phyloP scores from a whole-genome alignment of 345 rosid genomes.

The Heritiera fomes region DNA sequence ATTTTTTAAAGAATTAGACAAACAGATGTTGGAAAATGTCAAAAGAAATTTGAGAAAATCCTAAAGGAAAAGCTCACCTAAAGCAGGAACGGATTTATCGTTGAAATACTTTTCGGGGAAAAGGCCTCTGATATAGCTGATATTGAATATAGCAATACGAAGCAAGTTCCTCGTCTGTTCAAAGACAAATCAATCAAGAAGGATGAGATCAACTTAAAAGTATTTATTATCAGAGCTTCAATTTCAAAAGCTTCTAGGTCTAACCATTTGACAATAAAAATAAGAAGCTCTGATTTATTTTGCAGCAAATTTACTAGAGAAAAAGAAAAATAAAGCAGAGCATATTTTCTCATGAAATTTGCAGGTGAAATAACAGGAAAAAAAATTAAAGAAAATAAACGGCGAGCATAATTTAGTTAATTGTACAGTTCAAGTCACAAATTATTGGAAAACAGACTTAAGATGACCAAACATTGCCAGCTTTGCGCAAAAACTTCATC shows the following conservation, averaged over 20 bases:
- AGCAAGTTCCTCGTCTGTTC: conserved; percentile 85
- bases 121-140: conserved; percentile 93
- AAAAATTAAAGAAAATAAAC: background rate
- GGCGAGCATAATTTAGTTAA: background rate
- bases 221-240: background rate
- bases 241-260: background rate
- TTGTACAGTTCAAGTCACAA: background rate
- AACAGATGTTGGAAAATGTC: background rate
- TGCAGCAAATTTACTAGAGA: background rate
- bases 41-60: background rate
- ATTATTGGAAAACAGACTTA: background rate
- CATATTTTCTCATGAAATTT: background rate
- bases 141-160: conserved; percentile 92
- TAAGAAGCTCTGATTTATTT: background rate
- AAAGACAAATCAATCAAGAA: conserved; percentile 9
- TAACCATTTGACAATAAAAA: background rate
- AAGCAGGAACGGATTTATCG: conserved; percentile 93
- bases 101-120: conserved; percentile 96
- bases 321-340: background rate
- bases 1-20: background rate
- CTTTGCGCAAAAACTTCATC: background rate
- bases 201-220: conserved; percentile 15
- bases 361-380: background rate
- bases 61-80: conserved; percentile 47
- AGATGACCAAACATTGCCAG: background rate